Conservation (phyloP, 495 filamentous ascomycete genomes). For the Penicillium robsamsonii region DNA sequence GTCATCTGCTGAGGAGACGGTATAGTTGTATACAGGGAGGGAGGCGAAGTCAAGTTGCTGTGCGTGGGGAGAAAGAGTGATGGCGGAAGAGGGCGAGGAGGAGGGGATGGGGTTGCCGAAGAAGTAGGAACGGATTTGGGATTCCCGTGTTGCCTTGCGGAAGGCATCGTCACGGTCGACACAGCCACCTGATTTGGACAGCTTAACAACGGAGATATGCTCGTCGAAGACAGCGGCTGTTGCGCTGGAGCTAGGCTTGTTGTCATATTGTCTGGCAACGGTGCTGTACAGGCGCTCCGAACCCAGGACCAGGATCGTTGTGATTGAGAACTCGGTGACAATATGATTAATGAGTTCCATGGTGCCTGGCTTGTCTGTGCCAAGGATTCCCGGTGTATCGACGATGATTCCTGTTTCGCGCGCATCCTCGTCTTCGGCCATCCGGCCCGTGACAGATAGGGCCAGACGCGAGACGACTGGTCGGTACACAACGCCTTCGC, state of each 20-base stretch:
- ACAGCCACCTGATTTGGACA: conserved; percentile 86
- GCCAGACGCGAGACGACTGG: conserved; percentile 74
- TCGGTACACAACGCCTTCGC: conserved; percentile 69
- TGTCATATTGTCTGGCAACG: conserved; percentile 69
- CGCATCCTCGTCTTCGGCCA: conserved; percentile 72
- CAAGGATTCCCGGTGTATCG: conserved; percentile 74
- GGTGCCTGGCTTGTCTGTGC: conserved; percentile 55
- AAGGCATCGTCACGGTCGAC: conserved; percentile 76
- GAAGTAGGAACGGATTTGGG: conserved; percentile 86
- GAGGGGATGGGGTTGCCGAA: conserved; percentile 64
- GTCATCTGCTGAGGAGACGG: conserved; percentile 41
- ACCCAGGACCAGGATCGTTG: conserved; percentile 77
- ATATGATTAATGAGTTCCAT: conserved; percentile 80
- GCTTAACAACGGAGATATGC: conserved; percentile 66
- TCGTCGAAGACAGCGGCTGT: conserved; percentile 51
- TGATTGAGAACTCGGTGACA: conserved; percentile 83
- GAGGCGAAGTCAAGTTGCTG: conserved; percentile 73
- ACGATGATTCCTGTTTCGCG: conserved; percentile 76
- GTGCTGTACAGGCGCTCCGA: conserved; percentile 79
- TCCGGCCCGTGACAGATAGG: conserved; percentile 70
- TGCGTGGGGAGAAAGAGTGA: conserved; percentile 80
- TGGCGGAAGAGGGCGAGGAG: conserved; percentile 43
- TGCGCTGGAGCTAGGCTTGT: conserved; percentile 55
- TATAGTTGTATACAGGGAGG: conserved; percentile 66
- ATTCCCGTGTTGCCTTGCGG: conserved; percentile 66